A percentile compares a stretch with the other conserved stretches of the same genome.
Evolutionary conservation across 495 filamentous ascomycete genomes (phyloP).

Genomic region (Emericellopsis terricola): DNA sequence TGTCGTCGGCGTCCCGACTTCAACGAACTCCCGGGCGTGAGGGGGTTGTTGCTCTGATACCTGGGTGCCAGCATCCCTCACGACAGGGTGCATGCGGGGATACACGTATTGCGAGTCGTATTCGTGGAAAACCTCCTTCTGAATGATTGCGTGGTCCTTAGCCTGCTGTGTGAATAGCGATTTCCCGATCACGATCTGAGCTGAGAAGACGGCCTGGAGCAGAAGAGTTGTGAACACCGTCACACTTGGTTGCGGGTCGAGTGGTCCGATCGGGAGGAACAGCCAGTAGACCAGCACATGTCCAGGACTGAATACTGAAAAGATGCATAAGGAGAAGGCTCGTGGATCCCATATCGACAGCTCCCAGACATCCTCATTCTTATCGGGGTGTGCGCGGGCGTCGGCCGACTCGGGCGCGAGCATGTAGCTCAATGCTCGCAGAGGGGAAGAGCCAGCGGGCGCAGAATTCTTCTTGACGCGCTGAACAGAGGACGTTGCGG

Average conservation of each 20-base stretch:
- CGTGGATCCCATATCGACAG: slow-evolving; percentile 83
- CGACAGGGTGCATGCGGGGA: slow-evolving; percentile 61
- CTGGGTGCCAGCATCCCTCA: slow-evolving; percentile 74
- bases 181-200: slow-evolving; percentile 56
- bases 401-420: slow-evolving; percentile 42
- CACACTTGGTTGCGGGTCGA: slow-evolving; percentile 64
- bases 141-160: slow-evolving; percentile 68
- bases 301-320: slow-evolving; percentile 83
- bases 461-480: slow-evolving; percentile 84
- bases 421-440: slow-evolving; percentile 56
- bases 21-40: slow-evolving; percentile 36
- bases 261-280: slow-evolving; percentile 57
- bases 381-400: slow-evolving; percentile 68
- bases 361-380: slow-evolving; percentile 85
- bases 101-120: slow-evolving; percentile 94
- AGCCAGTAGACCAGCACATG: slow-evolving; percentile 80
- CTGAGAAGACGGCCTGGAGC: slow-evolving; percentile 52
- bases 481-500: slow-evolving; percentile 69
- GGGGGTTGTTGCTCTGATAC: slow-evolving; percentile 28
- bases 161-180: slow-evolving; percentile 60
- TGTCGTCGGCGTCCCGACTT: slow-evolving; percentile 58
- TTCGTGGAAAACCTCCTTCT: slow-evolving; percentile 83
- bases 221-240: slow-evolving; percentile 67
- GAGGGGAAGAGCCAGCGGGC: slow-evolving; percentile 46
- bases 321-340: slow-evolving; percentile 62